Base-by-base conservation (phyloP, 164 flowering plant genomes). In the Saururus chinensis region DNA sequence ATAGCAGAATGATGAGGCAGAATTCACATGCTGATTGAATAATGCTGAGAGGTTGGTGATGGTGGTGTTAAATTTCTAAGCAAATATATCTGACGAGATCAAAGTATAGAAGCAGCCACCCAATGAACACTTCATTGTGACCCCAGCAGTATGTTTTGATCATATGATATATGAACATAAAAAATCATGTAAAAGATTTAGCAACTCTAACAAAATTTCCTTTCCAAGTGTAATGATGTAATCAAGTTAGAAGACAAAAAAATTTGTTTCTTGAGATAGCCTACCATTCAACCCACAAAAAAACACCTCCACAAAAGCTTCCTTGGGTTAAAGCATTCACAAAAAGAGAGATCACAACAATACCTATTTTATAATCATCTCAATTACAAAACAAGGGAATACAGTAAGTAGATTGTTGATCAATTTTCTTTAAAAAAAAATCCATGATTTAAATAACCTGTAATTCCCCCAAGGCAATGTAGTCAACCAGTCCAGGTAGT, bases 401-500 rank as follows among this genome's bases (percentile, higher is more conserved):
- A 30, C 37, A 30, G 6, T 30, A 30, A 2, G 6, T 30, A 2
- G 6, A 30, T 30, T 6, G 37, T 30, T n/a, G n/a, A n/a, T n/a
- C n/a, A n/a, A n/a, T n/a, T 45, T 45, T 2, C 5, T 45, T 45
- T 37, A n/a, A 35, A 58, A 9, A n/a, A 35, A 35, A 58, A 9
- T 17, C 12, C 16, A 11, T 25, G 22, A 35, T 35, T 13, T 19
- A 19, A 58, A 4, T 40, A 57, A 91, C 99, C 99, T 95, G 80
- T 91, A 88, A 72, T 76, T 83, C 66, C 97, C 97, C 97, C 97
- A 95, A 53, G 99, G 99, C 73, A 95, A 73, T 25, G 85, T 88
- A 51, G 97, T 95, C 76, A 95, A 80, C 99, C 99, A 95, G 75
- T 95, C 99, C 53, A 91, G 87, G 77, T 95, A 95, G 70, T 89